Conservation (phyloP, 164 flowering plant genomes). For the Nymphaea thermarum region DNA sequence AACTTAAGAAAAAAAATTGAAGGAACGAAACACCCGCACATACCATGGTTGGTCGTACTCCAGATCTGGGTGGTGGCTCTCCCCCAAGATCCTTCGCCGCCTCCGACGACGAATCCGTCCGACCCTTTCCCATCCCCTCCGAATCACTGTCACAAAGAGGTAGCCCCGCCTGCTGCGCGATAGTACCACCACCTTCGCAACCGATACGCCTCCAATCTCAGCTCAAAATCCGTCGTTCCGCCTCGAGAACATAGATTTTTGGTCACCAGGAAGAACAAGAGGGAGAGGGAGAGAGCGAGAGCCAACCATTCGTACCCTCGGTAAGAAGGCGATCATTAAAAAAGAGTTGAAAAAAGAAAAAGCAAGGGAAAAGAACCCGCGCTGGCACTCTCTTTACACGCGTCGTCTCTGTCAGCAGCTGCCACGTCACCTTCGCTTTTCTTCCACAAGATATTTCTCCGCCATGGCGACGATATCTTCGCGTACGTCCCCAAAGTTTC, state of each 20-base stretch:
- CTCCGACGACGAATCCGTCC: background rate
- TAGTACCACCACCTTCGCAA: background rate
- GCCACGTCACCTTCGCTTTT: background rate
- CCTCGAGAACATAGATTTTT: background rate
- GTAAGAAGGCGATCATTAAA: too few species aligned
- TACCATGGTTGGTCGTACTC: background rate
- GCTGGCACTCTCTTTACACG: background rate
- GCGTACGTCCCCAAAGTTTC: too few species aligned
- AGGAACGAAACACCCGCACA: background rate
- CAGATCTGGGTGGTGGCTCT: background rate
- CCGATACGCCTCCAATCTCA: background rate
- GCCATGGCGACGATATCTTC: too few species aligned
- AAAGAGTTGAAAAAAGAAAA: background rate
- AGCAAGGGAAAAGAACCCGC: background rate
- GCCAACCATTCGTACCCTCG: background rate
- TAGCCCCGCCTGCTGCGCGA: background rate
- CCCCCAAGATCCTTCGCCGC: background rate
- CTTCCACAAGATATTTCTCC: too few species aligned
- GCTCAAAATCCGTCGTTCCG: background rate
- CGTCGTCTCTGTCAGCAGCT: background rate
- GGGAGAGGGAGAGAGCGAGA: background rate
- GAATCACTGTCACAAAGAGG: background rate
- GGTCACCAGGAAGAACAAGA: too few species aligned
- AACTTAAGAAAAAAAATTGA: too few species aligned
- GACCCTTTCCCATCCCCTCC: background rate